Percentiles rank a stretch among this genome's conserved stretches.
Conservation (phyloP, 2,329 filamentous ascomycete species). For the Colletotrichum zoysiae region DNA sequence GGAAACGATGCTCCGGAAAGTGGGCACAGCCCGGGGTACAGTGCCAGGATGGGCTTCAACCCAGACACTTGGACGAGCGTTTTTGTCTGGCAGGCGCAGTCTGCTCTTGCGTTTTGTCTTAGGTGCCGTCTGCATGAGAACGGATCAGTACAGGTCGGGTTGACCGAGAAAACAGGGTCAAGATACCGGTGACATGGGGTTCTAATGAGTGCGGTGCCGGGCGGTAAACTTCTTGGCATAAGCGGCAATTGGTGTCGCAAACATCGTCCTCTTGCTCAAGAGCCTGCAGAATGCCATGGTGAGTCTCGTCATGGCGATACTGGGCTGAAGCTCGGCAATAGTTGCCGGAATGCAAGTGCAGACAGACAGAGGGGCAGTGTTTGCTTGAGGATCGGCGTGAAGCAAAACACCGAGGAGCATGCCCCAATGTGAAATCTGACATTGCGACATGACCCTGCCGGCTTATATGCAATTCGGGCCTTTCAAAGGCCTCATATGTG, state of each 20-base stretch:
- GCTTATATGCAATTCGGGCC: constrained; percentile 30
- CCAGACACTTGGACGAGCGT: constrained; percentile 52
- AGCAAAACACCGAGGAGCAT: neutral
- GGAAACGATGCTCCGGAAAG: constrained; percentile 51
- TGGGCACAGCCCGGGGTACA: constrained; percentile 50
- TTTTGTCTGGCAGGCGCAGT: constrained; percentile 24
- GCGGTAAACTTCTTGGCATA: neutral
- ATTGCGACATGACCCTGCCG: neutral
- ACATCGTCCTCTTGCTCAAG: neutral
- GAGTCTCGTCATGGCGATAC: neutral
- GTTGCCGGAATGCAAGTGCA: neutral
- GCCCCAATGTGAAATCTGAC: constrained; percentile 31
- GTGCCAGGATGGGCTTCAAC: constrained; percentile 51
- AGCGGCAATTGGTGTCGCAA: neutral
- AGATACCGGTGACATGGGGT: constrained; percentile 18
- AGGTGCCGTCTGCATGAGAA: constrained; percentile 12
- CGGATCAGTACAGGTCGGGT: neutral
- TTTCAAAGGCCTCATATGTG: constrained; percentile 12
- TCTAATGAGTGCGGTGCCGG: neutral
- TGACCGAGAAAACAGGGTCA: constrained; percentile 23
- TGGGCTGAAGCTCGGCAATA: neutral
- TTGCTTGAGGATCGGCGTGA: neutral
- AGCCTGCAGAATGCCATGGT: neutral
- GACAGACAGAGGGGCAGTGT: neutral
- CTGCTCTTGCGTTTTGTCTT: neutral